Evolutionary conservation across 306 rosid genomes (phyloP).

Genomic region (Vigna hirtella): DNA sequence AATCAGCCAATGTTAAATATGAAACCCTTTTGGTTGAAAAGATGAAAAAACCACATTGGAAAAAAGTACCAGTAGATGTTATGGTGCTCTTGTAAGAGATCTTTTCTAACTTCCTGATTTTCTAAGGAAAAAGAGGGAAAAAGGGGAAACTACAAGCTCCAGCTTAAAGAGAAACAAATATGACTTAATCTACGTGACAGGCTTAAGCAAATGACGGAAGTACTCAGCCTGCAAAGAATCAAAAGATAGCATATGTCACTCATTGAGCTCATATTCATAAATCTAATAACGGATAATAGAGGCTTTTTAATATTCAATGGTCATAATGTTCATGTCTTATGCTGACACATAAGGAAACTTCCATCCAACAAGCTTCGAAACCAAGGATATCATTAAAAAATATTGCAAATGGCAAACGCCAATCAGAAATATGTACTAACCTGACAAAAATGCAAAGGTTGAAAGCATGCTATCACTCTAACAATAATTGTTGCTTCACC

Average conservation of each 20-base stretch:
- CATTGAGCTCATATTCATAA: conserved; percentile 25
- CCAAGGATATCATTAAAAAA: conserved; percentile 15
- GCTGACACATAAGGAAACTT: conserved; percentile 11
- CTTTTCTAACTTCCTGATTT: conserved; percentile 46
- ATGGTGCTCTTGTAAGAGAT: conserved; percentile 43
- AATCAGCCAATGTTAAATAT: conserved; percentile 13
- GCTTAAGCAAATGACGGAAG: conserved; percentile 84
- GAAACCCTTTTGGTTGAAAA: not conserved
- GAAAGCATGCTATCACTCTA: conserved; percentile 84
- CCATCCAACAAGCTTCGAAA: conserved; percentile 13
- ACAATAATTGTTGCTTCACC: conserved; percentile 75
- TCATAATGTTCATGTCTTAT: not conserved
- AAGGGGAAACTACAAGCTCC: conserved; percentile 48
- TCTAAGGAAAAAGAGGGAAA: conserved; percentile 40
- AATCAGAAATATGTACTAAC: conserved; percentile 49
- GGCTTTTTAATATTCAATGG: not conserved
- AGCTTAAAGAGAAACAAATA: conserved; percentile 42
- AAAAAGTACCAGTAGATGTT: conserved; percentile 52
- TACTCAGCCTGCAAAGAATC: conserved; percentile 73
- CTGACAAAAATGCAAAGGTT: conserved; percentile 83
- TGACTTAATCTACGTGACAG: conserved; percentile 70
- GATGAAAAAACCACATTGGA: conserved; percentile 37
- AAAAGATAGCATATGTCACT: conserved; percentile 25
- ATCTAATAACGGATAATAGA: conserved; percentile 21
- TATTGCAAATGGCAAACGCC: conserved; percentile 10